Evolutionary conservation across 192 early-diverging fungal genomes (phyloP).

Genomic region (Backusella australiensis): DNA sequence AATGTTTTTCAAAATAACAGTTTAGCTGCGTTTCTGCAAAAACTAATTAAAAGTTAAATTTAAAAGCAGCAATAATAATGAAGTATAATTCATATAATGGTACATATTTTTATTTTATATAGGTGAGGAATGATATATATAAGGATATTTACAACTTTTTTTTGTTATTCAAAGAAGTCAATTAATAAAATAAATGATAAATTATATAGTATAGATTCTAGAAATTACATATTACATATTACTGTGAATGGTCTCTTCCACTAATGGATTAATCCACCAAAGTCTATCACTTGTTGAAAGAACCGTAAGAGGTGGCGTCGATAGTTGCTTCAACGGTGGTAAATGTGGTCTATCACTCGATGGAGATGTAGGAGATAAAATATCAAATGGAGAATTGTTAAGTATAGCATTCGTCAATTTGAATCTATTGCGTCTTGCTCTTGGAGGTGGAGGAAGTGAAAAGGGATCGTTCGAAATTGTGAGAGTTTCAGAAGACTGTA

Average conservation of each 20-base stretch:
- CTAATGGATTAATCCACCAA: slow-evolving; percentile 11
- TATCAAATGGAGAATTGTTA: background rate
- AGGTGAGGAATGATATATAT: background rate
- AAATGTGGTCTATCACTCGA: background rate
- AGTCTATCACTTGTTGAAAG: background rate
- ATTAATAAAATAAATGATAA: background rate
- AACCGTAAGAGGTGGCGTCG: background rate
- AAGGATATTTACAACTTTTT: background rate
- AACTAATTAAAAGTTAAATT: background rate
- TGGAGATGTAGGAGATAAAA: background rate
- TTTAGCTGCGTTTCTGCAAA: background rate
- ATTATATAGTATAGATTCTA: background rate
- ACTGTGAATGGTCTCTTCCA: slow-evolving; percentile 7
- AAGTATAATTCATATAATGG: background rate
- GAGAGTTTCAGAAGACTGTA: background rate
- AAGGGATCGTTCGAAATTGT: background rate
- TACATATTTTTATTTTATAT: background rate
- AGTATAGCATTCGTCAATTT: background rate
- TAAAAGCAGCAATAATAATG: background rate
- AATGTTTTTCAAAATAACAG: background rate
- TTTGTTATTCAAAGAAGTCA: background rate
- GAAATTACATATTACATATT: background rate
- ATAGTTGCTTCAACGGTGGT: background rate
- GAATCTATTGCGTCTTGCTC: slow-evolving; percentile 2
- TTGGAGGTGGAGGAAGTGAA: slow-evolving; percentile 11